Evolutionary conservation across 1,284 basidiomycete species (phyloP), one percentile per base, ranked within the genome.

Genomic region (Boletus albobrunnescens): DNA sequence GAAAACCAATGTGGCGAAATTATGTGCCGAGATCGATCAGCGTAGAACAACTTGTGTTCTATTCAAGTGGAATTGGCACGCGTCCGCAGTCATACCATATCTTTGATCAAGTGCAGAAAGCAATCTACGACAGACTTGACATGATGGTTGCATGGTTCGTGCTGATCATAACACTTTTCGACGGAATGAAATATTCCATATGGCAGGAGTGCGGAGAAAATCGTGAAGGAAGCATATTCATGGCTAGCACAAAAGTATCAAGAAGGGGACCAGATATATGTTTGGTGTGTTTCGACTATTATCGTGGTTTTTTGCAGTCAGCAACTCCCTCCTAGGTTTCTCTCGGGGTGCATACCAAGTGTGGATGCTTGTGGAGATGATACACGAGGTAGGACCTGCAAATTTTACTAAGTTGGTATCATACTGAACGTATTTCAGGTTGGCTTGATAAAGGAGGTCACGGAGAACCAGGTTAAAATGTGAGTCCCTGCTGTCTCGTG

Each of bases 301-400:
- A 0, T 2, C 19, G 4, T 6, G 22, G n/a, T n/a, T n/a, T n/a
- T n/a, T n/a, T n/a, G n/a, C n/a, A n/a, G n/a, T n/a, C n/a, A n/a
- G n/a, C 8, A 74, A 74, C 74, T 6, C 75, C 74, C 47, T 75
- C 72, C 36, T 11, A n/a, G n/a, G n/a, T n/a, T n/a, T n/a, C n/a
- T n/a, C n/a, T n/a, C n/a, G n/a, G n/a, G n/a, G n/a, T n/a, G 73
- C 74, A 19, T 75, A 73, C 51, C 73, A 75, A 60, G 73, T 67
- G 10, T 66, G 74, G 4, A 59, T 58, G 6, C 52, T 74, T 2
- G 70, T 73, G 0, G 72, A 51, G 1, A 74, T 75, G 73, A 71
- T 74, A 37, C 49, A 69, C 4, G 63, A 58, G 49, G 72, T 72
- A 46, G 3, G 57, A 33, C 13, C 1, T 2, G n/a, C n/a, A 13